Conservation (phyloP, 2,329 filamentous ascomycete species). For the Colletotrichum aenigma region DNA sequence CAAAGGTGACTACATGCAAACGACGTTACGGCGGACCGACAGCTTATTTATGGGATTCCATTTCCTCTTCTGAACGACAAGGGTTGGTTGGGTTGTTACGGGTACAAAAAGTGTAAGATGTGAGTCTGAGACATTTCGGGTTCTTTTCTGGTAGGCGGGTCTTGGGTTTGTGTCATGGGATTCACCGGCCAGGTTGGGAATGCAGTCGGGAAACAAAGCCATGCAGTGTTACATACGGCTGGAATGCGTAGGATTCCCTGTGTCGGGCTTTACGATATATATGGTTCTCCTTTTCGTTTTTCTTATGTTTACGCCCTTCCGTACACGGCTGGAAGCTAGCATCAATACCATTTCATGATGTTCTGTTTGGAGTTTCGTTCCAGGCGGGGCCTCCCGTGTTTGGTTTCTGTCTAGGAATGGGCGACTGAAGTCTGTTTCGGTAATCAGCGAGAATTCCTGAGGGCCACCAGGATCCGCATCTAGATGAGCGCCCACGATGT, state of each 20-base stretch:
- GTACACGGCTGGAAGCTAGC: not conserved
- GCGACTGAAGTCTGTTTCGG: not conserved
- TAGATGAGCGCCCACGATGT: too few species aligned
- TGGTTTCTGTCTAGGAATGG: not conserved
- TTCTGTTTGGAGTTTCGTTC: not conserved
- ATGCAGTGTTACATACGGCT: conserved; percentile 1
- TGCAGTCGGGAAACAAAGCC: not conserved
- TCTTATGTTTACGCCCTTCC: not conserved
- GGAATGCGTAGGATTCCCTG: not conserved
- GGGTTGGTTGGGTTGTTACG: not conserved
- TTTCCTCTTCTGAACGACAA: not conserved
- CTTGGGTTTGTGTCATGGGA: not conserved
- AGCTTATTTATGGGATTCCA: not conserved
- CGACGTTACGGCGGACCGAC: not conserved
- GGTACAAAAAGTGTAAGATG: conserved; percentile 7
- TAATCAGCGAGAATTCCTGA: not conserved
- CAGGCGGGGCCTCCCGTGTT: not conserved
- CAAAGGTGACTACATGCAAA: not conserved
- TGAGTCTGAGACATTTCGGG: conserved; percentile 6
- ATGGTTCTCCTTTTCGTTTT: not conserved
- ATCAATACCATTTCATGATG: not conserved
- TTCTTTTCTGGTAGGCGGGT: not conserved
- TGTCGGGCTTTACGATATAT: not conserved
- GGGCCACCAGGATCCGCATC: not conserved
- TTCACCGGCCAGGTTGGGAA: not conserved